Evolutionary conservation across 2,329 filamentous ascomycete genomes (phyloP), one percentile per base, ranked within the genome.

Genomic region (Colletotrichum sp.): DNA sequence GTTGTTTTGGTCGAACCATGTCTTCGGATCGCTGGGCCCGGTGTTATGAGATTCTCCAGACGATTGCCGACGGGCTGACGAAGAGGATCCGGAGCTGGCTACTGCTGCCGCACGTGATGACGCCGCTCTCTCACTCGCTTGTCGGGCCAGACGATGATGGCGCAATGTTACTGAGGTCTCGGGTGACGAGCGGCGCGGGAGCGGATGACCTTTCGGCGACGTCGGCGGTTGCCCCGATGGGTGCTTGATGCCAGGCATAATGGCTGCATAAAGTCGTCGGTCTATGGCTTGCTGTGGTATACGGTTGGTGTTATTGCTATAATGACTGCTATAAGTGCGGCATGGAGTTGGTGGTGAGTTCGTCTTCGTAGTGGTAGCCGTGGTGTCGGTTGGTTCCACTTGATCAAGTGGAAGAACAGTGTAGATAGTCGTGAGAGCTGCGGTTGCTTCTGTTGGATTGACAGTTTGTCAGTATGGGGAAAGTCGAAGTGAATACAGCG

Each of bases 1-100:
- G 59, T 92, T 92, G 6, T 88, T 89, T 13, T 83, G 84, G 44
- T 91, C 87, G 71, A 91, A 92, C 90, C 90, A 92, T 44, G 83
- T 86, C 44, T 85, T 88, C 1, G 89, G 86, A 68, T 91, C 89
- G 77, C 88, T 90, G 6, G 85, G 81, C 5, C 84, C 83, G 0
- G 89, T 90, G 26, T 86, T 84, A 62, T 88, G 84, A 44, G 88
- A 91, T 15, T 89, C 88, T 15, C 84, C 88, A 0, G 89, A 90
- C 0, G 89, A 90, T 36, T 88, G 84, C 26, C 85, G 80, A 28
- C 84, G 80, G 0, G 83, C 79, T 0, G 79, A 80, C 7, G 78
- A 79, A 1, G 72, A 60, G 28, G 72, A 71, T n/a, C 78, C 77
- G 13, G 64, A 65, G 10, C 77, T 77, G 2, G 79, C 78, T 13